phyloP scores from a whole-genome alignment of 306 rosid genomes.

The Dalbergia cochinchinensis region DNA sequence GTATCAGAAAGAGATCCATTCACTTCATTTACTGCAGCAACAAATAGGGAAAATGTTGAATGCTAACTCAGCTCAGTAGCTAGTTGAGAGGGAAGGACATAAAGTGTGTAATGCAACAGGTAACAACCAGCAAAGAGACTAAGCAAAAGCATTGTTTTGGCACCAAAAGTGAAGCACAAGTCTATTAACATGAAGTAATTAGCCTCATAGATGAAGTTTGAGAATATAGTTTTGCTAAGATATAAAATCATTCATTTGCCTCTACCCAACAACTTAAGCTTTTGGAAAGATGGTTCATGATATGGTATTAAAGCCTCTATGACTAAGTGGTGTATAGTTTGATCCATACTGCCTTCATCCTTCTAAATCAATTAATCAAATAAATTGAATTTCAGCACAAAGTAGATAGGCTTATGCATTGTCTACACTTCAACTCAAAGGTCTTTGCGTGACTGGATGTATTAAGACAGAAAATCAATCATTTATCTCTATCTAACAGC shows the following conservation, averaged over 20 bases:
- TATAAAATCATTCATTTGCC: neutral
- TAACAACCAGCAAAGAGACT: conserved; percentile 11
- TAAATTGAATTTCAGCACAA: neutral
- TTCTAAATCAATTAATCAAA: neutral
- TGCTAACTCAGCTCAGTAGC: neutral
- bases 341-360: neutral
- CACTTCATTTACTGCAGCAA: conserved; percentile 29
- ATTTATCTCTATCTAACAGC: no score
- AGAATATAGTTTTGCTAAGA: conserved; percentile 11
- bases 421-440: neutral
- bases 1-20: neutral
- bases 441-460: neutral
- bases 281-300: neutral
- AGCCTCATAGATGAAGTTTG: conserved; percentile 7
- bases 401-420: neutral
- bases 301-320: no score
- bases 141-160: neutral
- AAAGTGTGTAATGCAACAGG: conserved; percentile 22
- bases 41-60: neutral
- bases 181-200: neutral
- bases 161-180: conserved; percentile 31
- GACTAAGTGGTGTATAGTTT: neutral
- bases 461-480: neutral
- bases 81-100: conserved; percentile 15
- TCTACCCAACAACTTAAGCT: neutral